Conservation (phyloP, 257 asterid genomes). For the Coffea canephora region DNA sequence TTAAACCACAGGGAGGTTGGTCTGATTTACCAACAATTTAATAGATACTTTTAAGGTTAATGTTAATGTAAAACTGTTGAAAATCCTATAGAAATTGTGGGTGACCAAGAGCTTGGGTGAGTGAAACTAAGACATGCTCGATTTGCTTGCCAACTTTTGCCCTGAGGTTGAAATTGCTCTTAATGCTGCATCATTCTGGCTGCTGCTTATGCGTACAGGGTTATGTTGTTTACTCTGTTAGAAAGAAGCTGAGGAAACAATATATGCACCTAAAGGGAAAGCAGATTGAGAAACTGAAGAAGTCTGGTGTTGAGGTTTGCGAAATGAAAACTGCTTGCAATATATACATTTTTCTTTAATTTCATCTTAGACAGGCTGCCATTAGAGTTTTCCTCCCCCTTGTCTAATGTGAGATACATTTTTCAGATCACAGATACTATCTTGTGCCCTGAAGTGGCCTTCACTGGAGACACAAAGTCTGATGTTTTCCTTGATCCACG, state of each 20-base stretch:
- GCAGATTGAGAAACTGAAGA: slow-evolving; percentile 90
- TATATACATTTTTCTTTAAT: no score
- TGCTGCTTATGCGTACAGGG: slow-evolving; percentile 49
- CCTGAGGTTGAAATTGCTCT: background rate
- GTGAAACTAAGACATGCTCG: background rate
- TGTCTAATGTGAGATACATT: slow-evolving; percentile 9
- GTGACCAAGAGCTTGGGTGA: background rate
- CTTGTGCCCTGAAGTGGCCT: slow-evolving; percentile 90
- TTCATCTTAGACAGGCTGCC: background rate
- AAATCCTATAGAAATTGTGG: background rate
- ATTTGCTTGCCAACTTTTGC: background rate
- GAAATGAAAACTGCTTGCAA: background rate
- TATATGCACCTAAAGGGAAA: slow-evolving; percentile 79
- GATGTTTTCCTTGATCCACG: slow-evolving; percentile 77
- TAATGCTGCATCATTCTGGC: background rate
- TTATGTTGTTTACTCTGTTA: slow-evolving; percentile 82
- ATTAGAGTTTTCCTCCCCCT: background rate
- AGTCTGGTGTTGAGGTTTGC: slow-evolving; percentile 87
- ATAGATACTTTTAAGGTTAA: background rate
- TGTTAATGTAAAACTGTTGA: background rate
- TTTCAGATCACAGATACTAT: slow-evolving; percentile 82
- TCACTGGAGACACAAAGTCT: slow-evolving; percentile 92
- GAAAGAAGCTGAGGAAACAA: slow-evolving; percentile 90
- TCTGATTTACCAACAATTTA: no score
- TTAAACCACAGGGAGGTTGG: no score